Percentiles rank a stretch among this genome's conserved stretches.
These are phyloP conservation scores for Cladosporium cucumerinum DNA, from an alignment of 2,329 filamentous ascomycete genomes.

Conservation along the genomic window DNA sequence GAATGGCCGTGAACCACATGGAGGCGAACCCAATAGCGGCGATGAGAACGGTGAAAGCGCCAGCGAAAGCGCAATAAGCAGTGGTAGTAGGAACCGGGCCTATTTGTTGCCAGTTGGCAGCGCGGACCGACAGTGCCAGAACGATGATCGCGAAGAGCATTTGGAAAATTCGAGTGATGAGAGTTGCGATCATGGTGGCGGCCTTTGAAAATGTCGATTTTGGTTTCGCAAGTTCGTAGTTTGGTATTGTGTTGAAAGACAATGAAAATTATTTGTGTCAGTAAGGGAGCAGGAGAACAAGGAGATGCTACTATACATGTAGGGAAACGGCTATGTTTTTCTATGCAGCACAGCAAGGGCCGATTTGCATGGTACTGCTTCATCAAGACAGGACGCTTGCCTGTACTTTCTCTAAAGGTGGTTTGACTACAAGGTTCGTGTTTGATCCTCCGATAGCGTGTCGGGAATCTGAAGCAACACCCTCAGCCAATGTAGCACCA, in stretches of 20 bases:
- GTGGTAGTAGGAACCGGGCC: conserved; percentile 23
- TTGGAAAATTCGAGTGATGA: conserved; percentile 22
- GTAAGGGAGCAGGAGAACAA: background rate
- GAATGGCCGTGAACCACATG: conserved; percentile 22
- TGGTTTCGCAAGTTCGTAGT: background rate
- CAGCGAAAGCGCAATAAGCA: conserved; percentile 26
- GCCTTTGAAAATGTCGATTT: background rate
- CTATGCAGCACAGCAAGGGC: background rate
- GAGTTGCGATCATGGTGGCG: conserved; percentile 18
- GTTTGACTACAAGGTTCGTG: background rate
- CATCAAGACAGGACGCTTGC: background rate
- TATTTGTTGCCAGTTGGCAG: conserved; percentile 25
- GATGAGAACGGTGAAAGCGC: conserved; percentile 25
- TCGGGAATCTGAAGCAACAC: background rate
- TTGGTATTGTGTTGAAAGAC: background rate
- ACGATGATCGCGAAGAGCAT: conserved; percentile 28
- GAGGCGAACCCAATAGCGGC: conserved; percentile 25
- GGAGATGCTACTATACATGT: background rate
- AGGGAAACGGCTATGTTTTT: background rate
- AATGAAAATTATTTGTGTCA: background rate
- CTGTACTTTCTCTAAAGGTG: background rate
- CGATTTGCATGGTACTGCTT: background rate
- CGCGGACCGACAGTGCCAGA: conserved; percentile 28
- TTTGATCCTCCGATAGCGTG: background rate
- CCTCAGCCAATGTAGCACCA: background rate